A percentile compares a stretch with the other conserved stretches of the same genome.
These are phyloP conservation scores for Geosmithia putterillii DNA, from an alignment of 2,329 filamentous ascomycete genomes.

Conservation along the genomic window DNA sequence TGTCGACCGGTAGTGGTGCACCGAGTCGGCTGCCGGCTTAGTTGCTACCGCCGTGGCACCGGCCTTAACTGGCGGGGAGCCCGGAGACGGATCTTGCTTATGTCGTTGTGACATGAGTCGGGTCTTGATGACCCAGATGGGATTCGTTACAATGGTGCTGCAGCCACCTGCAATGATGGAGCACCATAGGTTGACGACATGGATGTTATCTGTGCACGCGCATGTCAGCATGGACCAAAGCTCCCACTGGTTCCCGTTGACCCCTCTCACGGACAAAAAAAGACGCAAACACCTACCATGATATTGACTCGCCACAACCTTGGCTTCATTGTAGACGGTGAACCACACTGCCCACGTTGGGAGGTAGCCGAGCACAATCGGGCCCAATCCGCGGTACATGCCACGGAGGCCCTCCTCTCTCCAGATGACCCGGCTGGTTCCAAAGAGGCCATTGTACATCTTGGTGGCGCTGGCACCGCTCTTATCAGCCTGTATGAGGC, in stretches of 20 bases:
- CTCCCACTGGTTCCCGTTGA: no score
- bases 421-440: slow-evolving; percentile 79
- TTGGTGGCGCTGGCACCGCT: slow-evolving; percentile 34
- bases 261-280: not conserved
- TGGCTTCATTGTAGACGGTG: slow-evolving; percentile 87
- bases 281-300: slow-evolving; percentile 35
- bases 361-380: slow-evolving; percentile 89
- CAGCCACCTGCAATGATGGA: slow-evolving; percentile 84
- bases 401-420: slow-evolving; percentile 77
- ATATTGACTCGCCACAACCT: slow-evolving; percentile 56
- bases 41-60: not conserved
- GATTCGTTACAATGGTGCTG: slow-evolving; percentile 90
- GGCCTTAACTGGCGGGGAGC: not conserved
- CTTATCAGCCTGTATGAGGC: slow-evolving; percentile 48
- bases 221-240: not conserved
- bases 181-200: slow-evolving; percentile 74
- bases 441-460: slow-evolving; percentile 77
- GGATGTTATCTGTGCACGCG: slow-evolving; percentile 51
- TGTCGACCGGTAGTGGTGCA: slow-evolving; percentile 76
- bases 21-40: slow-evolving; percentile 38
- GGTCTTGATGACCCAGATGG: slow-evolving; percentile 99
- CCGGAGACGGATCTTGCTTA: slow-evolving; percentile 5
- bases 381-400: slow-evolving; percentile 85
- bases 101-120: slow-evolving; percentile 88
- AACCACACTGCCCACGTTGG: slow-evolving; percentile 99